Evolutionary conservation across 2,329 filamentous ascomycete genomes (phyloP).

Genomic region (Diaporthe longicolla): DNA sequence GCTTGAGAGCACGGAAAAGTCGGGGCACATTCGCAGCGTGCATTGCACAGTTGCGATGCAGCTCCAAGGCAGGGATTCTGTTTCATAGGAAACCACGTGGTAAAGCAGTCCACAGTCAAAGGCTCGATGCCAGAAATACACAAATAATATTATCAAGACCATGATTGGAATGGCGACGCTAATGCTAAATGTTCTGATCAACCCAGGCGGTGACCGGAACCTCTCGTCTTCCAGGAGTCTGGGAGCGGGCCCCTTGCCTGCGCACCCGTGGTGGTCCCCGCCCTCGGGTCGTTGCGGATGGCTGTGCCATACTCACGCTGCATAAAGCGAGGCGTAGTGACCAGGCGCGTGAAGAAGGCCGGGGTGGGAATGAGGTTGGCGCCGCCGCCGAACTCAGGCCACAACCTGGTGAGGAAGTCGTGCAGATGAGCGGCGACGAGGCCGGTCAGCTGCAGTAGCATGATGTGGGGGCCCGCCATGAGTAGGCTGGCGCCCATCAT

Average conservation of each 20-base stretch:
- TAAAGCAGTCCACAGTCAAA: conserved; percentile 30
- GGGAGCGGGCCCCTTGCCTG: conserved; percentile 66
- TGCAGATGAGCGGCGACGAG: conserved; percentile 89
- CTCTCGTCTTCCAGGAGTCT: conserved; percentile 75
- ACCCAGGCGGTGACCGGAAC: conserved; percentile 74
- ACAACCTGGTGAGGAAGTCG: conserved; percentile 90
- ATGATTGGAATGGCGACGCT: conserved; percentile 6
- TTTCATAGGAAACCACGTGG: conserved; percentile 6
- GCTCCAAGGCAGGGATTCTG: not conserved
- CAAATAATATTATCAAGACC: conserved; percentile 26
- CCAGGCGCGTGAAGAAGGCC: conserved; percentile 76
- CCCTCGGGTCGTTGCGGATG: conserved; percentile 56
- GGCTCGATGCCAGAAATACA: conserved; percentile 39
- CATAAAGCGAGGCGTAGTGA: conserved; percentile 64
- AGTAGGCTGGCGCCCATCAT: conserved; percentile 84
- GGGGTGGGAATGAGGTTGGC: conserved; percentile 83
- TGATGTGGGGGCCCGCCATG: conserved; percentile 68
- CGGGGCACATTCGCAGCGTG: not conserved
- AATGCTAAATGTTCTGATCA: conserved; percentile 47
- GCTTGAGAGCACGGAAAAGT: conserved; percentile 15
- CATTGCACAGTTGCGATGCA: not conserved
- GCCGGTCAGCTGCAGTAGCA: conserved; percentile 80
- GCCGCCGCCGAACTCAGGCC: conserved; percentile 90
- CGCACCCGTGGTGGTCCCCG: conserved; percentile 59
- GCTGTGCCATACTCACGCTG: conserved; percentile 75